Evolutionary conservation across 306 rosid species (phyloP).

Genomic region (Rosa persica): DNA sequence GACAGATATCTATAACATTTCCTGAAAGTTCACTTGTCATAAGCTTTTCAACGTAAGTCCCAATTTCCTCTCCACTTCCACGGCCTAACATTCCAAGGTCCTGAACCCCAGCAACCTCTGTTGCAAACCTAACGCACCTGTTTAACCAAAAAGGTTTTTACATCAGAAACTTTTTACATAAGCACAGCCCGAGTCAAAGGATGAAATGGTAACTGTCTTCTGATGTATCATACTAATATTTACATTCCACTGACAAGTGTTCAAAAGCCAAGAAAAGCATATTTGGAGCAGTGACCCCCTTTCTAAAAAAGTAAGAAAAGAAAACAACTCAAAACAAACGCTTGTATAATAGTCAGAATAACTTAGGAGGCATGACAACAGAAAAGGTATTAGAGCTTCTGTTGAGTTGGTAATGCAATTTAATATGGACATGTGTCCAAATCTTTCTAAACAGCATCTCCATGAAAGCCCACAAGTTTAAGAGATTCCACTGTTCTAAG

Average conservation of each 20-base stretch:
- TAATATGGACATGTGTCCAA: not conserved
- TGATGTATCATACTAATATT: not conserved
- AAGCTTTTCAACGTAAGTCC: slow-evolving; percentile 92
- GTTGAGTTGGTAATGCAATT: not conserved
- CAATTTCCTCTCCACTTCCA: slow-evolving; percentile 99
- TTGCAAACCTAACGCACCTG: slow-evolving; percentile 98
- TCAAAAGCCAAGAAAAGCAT: not conserved
- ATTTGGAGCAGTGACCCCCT: not conserved
- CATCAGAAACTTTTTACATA: slow-evolving; percentile 23
- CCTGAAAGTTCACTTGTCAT: slow-evolving; percentile 99
- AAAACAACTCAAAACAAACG: not conserved
- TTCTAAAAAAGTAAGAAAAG: not conserved
- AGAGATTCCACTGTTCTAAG: not conserved
- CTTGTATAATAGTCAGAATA: not conserved
- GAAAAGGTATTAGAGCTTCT: not conserved
- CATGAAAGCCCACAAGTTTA: not conserved
- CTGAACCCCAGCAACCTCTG: slow-evolving; percentile 98
- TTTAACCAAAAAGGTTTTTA: slow-evolving; percentile 19
- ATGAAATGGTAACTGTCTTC: not conserved
- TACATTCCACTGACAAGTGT: not conserved
- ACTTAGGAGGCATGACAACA: not conserved
- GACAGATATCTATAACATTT: slow-evolving; percentile 98
- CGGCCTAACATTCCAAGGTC: slow-evolving; percentile 99
- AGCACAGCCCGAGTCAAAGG: not conserved
- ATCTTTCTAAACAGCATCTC: not conserved